These are phyloP conservation scores for Lagenaria siceraria DNA, from an alignment of 306 rosid genomes.

Conservation along the genomic window DNA sequence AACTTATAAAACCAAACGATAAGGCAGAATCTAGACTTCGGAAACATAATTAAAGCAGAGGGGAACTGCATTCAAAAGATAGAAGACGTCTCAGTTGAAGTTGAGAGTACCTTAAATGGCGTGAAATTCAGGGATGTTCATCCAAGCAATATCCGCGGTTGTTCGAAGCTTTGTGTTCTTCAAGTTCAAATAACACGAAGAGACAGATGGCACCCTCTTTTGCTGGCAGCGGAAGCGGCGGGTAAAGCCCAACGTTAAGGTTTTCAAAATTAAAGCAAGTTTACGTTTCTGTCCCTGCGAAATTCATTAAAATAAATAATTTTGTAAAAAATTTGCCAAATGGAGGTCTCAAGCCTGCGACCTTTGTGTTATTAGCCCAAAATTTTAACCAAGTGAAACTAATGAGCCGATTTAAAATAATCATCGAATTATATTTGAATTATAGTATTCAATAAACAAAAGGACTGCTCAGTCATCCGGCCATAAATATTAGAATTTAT, in stretches of 20 bases:
- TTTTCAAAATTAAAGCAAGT: background rate
- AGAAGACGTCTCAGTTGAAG: background rate
- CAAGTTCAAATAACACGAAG: background rate
- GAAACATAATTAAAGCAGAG: background rate
- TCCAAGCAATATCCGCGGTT: background rate
- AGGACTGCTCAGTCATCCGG: too few species aligned
- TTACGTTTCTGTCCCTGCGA: background rate
- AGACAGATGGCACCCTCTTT: background rate
- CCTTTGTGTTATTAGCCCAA: constrained; percentile 14
- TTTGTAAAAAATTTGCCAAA: background rate
- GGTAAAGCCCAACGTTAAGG: background rate
- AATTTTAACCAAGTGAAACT: constrained; percentile 12
- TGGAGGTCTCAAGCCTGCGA: constrained; percentile 15
- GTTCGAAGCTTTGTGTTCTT: background rate
- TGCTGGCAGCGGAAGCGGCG: background rate
- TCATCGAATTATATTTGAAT: too few species aligned
- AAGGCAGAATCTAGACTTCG: background rate
- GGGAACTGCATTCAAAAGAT: background rate
- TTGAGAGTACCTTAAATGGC: background rate
- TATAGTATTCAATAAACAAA: too few species aligned
- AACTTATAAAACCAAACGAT: background rate
- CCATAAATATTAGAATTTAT: too few species aligned
- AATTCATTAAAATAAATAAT: too few species aligned
- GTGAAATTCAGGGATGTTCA: background rate
- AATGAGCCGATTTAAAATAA: too few species aligned